These are phyloP conservation scores for Fusarium metavorans DNA, from an alignment of 2,329 filamentous ascomycete species.

Conservation along the genomic window DNA sequence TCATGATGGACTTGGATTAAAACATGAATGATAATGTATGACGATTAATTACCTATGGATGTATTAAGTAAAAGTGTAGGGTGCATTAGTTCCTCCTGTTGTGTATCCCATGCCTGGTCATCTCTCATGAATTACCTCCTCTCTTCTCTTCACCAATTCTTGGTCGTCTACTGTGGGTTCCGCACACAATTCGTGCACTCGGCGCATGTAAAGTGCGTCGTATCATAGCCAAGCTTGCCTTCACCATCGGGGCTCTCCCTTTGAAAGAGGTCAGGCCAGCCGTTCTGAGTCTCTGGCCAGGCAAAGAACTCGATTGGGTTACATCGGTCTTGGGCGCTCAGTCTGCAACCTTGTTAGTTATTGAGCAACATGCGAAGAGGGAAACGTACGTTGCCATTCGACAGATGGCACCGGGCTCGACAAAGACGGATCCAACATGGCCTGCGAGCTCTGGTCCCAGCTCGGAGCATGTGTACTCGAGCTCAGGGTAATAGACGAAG, in stretches of 20 bases:
- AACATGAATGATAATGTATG: background rate
- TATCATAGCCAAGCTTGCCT: conserved; percentile 27
- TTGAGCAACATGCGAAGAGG: background rate
- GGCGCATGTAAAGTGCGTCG: conserved; percentile 45
- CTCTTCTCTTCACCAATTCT: background rate
- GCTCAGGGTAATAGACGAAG: conserved; percentile 38
- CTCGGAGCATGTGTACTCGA: conserved; percentile 41
- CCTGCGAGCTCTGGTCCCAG: conserved; percentile 32
- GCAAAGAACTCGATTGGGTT: conserved; percentile 36
- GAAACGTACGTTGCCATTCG: conserved; percentile 36
- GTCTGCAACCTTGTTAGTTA: conserved; percentile 23
- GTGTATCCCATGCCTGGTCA: background rate
- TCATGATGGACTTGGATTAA: background rate
- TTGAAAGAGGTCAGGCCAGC: conserved; percentile 39
- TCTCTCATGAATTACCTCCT: conserved; percentile 1
- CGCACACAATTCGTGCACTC: conserved; percentile 40
- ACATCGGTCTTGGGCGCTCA: conserved; percentile 22
- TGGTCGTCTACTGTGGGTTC: conserved; percentile 1
- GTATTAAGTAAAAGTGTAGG: background rate
- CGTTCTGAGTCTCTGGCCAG: conserved; percentile 41
- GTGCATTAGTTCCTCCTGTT: background rate
- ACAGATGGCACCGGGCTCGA: conserved; percentile 42
- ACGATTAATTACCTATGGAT: conserved; percentile 12
- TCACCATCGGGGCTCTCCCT: conserved; percentile 17
- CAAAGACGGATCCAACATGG: conserved; percentile 42